Evolutionary conservation across 345 rosid species (phyloP).

Genomic region (Cardamine resedifolia): DNA sequence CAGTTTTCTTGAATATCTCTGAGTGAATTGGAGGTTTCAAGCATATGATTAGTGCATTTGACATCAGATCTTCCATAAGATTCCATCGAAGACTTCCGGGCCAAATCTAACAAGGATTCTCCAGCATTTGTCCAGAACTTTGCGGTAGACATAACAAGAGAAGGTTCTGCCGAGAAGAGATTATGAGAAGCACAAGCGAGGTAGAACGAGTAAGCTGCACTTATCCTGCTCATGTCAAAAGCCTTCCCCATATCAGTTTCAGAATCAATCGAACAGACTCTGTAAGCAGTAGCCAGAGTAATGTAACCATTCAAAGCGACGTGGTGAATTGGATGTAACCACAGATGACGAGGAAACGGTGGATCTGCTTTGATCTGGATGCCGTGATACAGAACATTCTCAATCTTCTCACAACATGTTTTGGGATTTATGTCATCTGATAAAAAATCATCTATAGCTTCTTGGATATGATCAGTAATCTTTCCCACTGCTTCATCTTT

Average conservation of each 20-base stretch:
- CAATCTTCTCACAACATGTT: constrained; percentile 66
- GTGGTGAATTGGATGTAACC: constrained; percentile 63
- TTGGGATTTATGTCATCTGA: constrained; percentile 49
- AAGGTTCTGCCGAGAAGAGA: constrained; percentile 52
- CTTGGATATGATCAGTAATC: constrained; percentile 50
- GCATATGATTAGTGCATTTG: constrained; percentile 42
- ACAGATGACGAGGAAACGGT: constrained; percentile 35
- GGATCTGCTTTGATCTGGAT: constrained; percentile 27
- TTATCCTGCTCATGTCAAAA: constrained; percentile 46
- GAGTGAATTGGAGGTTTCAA: constrained; percentile 18
- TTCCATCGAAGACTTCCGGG: constrained; percentile 26
- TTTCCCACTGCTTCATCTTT: constrained; percentile 42
- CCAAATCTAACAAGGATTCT: constrained; percentile 55
- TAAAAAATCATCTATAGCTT: constrained; percentile 51
- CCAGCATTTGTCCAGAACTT: constrained; percentile 71
- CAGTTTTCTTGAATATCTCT: constrained; percentile 40
- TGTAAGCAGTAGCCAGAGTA: constrained; percentile 69
- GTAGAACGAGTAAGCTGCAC: constrained; percentile 75
- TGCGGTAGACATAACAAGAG: constrained; percentile 55
- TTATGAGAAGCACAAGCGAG: constrained; percentile 63
- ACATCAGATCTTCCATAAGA: constrained; percentile 19
- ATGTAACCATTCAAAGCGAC: constrained; percentile 60
- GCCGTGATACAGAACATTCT: constrained; percentile 49
- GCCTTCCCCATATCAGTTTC: constrained; percentile 36
- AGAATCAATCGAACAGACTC: constrained; percentile 43